Percentiles rank a stretch among this genome's conserved stretches.
Conservation (phyloP, 2,329 filamentous ascomycete species). For the Dactylellina parvicollis region DNA sequence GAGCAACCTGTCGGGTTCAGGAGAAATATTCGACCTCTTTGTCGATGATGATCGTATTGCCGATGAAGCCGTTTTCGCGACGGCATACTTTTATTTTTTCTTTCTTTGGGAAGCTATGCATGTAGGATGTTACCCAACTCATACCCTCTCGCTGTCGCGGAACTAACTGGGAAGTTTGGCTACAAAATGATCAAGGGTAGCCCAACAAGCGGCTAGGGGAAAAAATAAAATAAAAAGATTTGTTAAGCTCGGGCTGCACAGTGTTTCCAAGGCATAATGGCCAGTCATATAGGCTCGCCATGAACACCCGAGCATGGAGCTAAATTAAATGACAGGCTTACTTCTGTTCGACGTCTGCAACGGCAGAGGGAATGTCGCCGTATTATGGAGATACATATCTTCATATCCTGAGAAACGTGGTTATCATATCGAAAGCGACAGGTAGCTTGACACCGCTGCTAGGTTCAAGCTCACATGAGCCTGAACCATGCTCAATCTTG, state of each 20-base stretch:
- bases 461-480: conserved; percentile 40
- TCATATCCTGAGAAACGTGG: conserved; percentile 38
- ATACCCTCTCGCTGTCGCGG: conserved; percentile 29
- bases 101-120: background rate
- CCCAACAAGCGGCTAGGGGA: conserved; percentile 10
- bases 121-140: background rate
- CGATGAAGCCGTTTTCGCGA: conserved; percentile 24
- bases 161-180: conserved; percentile 40
- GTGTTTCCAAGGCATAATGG: conserved; percentile 40
- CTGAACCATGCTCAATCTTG: conserved; percentile 40
- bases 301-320: conserved; percentile 39
- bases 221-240: conserved; percentile 12
- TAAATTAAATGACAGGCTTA: conserved; percentile 30
- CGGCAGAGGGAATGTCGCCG: conserved; percentile 45
- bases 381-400: conserved; percentile 34
- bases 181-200: conserved; percentile 17
- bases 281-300: conserved; percentile 38
- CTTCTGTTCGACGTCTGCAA: conserved; percentile 34
- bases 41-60: conserved; percentile 28
- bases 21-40: conserved; percentile 26
- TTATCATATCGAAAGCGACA: conserved; percentile 33
- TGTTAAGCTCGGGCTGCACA: conserved; percentile 18
- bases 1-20: conserved; percentile 31
- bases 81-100: background rate
- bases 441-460: conserved; percentile 2